Conservation (phyloP, 371 early-diverging fungal genomes). For the Mucor irregularis region DNA sequence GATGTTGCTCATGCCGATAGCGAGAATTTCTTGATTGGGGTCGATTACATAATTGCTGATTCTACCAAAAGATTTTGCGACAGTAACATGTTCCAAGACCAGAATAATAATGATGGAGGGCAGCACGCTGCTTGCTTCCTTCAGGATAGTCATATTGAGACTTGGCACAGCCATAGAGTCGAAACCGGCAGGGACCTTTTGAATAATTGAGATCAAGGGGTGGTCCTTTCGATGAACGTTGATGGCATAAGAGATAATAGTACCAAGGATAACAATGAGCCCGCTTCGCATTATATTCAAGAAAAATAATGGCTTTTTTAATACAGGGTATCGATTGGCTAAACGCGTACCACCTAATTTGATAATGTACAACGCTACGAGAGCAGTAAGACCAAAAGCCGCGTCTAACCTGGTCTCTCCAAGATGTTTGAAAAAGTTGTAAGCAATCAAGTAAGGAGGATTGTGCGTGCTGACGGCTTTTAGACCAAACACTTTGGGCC, state of each 20-base stretch:
- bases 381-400: conserved; percentile 46
- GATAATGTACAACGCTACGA: conserved; percentile 44
- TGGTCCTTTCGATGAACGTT: conserved; percentile 16
- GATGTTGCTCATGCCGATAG: conserved; percentile 82
- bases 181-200: conserved; percentile 71
- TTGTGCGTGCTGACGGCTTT: conserved; percentile 54
- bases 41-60: conserved; percentile 54
- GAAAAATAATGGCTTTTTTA: conserved; percentile 37
- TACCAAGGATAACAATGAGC: conserved; percentile 41
- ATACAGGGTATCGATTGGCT: conserved; percentile 23
- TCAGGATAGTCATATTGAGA: conserved; percentile 39
- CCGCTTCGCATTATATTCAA: conserved; percentile 50
- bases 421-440: conserved; percentile 42
- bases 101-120: conserved; percentile 68
- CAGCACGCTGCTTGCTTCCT: conserved; percentile 46
- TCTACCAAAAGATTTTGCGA: conserved; percentile 72
- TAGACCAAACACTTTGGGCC: conserved; percentile 73
- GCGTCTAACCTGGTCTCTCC: conserved; percentile 43
- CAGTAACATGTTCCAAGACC: conserved; percentile 82
- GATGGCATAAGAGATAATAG: conserved; percentile 33
- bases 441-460: conserved; percentile 52
- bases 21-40: conserved; percentile 84
- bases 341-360: conserved; percentile 35
- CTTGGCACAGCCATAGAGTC: conserved; percentile 53
- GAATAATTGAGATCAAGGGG: conserved; percentile 52